phyloP scores from a whole-genome alignment of 108 stramenopile species.

The Nitzschia palea region DNA sequence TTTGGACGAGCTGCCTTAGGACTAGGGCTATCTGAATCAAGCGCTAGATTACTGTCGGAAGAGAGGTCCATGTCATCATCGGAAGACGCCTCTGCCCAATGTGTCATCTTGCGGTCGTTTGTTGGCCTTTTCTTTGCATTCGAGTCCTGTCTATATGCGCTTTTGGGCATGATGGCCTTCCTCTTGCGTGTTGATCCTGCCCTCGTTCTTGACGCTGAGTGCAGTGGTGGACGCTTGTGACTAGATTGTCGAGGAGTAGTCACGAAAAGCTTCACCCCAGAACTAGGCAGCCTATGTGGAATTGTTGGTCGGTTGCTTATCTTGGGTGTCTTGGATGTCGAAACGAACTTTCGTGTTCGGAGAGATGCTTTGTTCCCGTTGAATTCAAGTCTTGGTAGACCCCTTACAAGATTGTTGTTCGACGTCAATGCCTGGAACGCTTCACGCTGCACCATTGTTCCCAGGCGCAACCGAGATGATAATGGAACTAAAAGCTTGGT shows the following conservation, averaged over 20 bases:
- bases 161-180: too few species aligned
- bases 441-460: slow-evolving; percentile 13
- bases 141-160: too few species aligned
- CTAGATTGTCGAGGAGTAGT: too few species aligned
- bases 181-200: too few species aligned
- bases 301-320: slow-evolving; percentile 28
- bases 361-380: background rate
- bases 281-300: too few species aligned
- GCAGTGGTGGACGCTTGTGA: too few species aligned
- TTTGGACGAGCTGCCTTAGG: too few species aligned
- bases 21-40: too few species aligned
- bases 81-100: background rate
- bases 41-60: background rate
- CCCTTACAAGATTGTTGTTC: background rate
- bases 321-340: slow-evolving; percentile 28
- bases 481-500: too few species aligned
- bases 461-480: too few species aligned
- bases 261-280: background rate
- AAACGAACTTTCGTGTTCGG: background rate
- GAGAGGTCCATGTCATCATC: slow-evolving; percentile 1
- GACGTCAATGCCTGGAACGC: slow-evolving; percentile 1
- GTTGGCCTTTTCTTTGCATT: too few species aligned
- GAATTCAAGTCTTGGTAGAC: background rate
- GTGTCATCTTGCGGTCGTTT: background rate
- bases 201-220: too few species aligned